Evolutionary conservation across 1,284 basidiomycete genomes (phyloP).

Genomic region (Microbotryomycetes sp.): DNA sequence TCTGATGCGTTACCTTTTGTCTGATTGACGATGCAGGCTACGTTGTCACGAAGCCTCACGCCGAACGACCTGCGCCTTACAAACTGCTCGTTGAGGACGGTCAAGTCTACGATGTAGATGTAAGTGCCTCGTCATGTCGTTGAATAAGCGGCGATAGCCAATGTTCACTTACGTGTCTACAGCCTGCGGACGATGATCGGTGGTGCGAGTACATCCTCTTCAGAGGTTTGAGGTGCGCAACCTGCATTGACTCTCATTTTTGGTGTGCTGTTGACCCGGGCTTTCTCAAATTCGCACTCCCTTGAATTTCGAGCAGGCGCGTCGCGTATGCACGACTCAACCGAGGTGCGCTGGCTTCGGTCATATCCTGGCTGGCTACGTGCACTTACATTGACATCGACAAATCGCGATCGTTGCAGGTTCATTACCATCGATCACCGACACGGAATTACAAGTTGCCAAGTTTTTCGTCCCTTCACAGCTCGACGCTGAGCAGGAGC

Average conservation of each 20-base stretch:
- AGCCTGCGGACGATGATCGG: slow-evolving; percentile 40
- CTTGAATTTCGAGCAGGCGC: not conserved
- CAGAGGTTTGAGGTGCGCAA: slow-evolving; percentile 61
- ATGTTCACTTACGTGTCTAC: slow-evolving; percentile 4
- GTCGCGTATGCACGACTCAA: slow-evolving; percentile 27
- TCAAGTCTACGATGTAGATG: slow-evolving; percentile 59
- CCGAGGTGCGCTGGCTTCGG: slow-evolving; percentile 6
- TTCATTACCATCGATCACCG: slow-evolving; percentile 33
- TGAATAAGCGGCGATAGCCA: not conserved
- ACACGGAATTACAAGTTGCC: slow-evolving; percentile 35
- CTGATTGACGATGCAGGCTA: slow-evolving; percentile 35
- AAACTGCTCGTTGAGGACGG: slow-evolving; percentile 56
- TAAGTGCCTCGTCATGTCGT: slow-evolving; percentile 39
- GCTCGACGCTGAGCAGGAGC: slow-evolving; percentile 1
- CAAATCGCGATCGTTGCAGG: too few species aligned
- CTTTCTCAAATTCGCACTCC: not conserved
- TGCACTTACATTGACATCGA: not conserved
- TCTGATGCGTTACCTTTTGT: too few species aligned
- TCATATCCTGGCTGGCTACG: not conserved
- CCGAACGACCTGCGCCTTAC: slow-evolving; percentile 70
- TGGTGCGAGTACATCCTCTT: slow-evolving; percentile 86
- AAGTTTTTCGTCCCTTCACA: slow-evolving; percentile 30
- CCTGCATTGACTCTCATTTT: too few species aligned
- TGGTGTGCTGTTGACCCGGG: too few species aligned
- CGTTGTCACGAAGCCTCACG: slow-evolving; percentile 68